Percentiles rank a stretch among this genome's conserved stretches.
These are phyloP conservation scores for Chloris gayana DNA, from an alignment of 176 grass and related monocot genomes.

Conservation along the genomic window DNA sequence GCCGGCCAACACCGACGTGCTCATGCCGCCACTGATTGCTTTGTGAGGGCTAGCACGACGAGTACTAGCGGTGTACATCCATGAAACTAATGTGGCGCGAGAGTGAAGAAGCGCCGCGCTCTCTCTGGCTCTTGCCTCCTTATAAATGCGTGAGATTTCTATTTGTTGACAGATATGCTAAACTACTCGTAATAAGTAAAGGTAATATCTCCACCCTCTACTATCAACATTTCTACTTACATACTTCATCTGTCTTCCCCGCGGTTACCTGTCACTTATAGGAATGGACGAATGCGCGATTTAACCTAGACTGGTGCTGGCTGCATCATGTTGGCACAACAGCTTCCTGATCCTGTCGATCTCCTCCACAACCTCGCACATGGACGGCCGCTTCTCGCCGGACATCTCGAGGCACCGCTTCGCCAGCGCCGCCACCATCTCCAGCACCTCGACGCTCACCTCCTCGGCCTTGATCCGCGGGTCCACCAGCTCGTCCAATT, in stretches of 20 bases:
- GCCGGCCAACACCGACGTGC: too few species aligned
- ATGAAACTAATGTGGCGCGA: too few species aligned
- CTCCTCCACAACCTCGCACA: conserved; percentile 51
- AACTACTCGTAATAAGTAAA: too few species aligned
- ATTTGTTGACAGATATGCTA: too few species aligned
- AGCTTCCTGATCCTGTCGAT: conserved; percentile 34
- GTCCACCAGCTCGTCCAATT: conserved; percentile 47
- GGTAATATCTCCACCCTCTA: too few species aligned
- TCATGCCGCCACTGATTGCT: too few species aligned
- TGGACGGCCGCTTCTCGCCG: conserved; percentile 39
- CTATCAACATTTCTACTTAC: too few species aligned
- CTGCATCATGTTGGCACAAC: background rate
- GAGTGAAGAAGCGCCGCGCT: too few species aligned
- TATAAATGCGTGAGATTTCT: too few species aligned
- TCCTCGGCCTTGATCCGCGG: conserved; percentile 30
- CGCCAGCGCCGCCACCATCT: conserved; percentile 28
- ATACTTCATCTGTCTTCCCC: background rate
- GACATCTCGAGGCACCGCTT: conserved; percentile 55
- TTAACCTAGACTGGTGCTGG: background rate
- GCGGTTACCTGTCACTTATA: background rate
- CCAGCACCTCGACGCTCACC: conserved; percentile 28
- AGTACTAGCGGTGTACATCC: too few species aligned
- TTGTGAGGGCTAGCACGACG: too few species aligned
- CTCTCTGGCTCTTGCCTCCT: too few species aligned
- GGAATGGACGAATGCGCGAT: background rate